Conservation (phyloP, 2,329 filamentous ascomycete genomes). For the Ophiostoma montium region DNA sequence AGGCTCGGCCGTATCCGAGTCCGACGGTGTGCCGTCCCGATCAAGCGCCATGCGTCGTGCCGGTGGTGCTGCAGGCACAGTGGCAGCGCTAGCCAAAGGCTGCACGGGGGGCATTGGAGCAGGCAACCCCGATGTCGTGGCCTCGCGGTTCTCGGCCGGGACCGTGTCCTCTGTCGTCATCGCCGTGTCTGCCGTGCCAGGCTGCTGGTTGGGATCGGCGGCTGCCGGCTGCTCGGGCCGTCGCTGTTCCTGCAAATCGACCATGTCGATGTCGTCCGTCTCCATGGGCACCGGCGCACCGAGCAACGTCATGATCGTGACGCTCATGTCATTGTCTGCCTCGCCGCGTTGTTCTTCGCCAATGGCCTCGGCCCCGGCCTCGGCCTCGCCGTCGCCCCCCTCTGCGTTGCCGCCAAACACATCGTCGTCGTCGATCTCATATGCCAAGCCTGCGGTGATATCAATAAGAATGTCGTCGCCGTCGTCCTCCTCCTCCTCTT, state of each 20-base stretch:
- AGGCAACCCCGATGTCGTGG: constrained; percentile 62
- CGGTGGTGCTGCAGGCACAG: background rate
- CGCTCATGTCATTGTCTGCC: constrained; percentile 7
- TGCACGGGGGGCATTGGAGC: constrained; percentile 47
- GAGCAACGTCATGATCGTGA: no score
- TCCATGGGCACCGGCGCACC: background rate
- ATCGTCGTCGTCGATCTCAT: constrained; percentile 6
- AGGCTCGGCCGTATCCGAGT: constrained; percentile 58
- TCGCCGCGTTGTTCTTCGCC: constrained; percentile 16
- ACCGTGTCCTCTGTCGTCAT: constrained; percentile 45
- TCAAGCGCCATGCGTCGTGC: constrained; percentile 23
- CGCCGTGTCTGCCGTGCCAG: constrained; percentile 28
- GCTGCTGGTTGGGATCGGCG: background rate
- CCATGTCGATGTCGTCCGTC: constrained; percentile 42
- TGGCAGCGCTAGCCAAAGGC: background rate
- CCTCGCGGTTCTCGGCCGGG: constrained; percentile 61
- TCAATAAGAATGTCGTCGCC: constrained; percentile 11
- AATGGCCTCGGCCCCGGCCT: background rate
- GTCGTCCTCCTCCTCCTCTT: constrained; percentile 18
- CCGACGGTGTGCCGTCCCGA: constrained; percentile 52
- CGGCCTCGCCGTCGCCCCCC: constrained; percentile 25
- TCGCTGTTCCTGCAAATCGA: constrained; percentile 28
- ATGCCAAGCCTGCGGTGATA: background rate
- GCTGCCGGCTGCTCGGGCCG: background rate
- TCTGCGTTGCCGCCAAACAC: constrained; percentile 17